Evolutionary conservation across 2,329 filamentous ascomycete genomes (phyloP), one percentile per base, ranked within the genome.

Genomic region (Talaromyces amestolkiae): DNA sequence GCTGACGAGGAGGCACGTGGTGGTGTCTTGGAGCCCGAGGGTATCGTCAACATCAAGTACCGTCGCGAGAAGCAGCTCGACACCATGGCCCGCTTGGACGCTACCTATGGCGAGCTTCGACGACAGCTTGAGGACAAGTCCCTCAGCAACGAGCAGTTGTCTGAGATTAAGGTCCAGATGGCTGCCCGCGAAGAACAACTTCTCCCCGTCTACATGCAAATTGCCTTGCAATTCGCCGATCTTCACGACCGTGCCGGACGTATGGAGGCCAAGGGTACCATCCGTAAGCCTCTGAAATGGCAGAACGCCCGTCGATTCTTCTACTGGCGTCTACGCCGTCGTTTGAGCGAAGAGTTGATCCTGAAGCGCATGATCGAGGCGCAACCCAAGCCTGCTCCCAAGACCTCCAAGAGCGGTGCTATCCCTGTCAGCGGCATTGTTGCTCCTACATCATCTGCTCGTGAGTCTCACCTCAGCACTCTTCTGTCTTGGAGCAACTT

Each of bases 11-110:
- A 99, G 70, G 85, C 95, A 65, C 95, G 95, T 68, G 95, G 94
- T 82, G 95, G 95, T 89, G 93, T 99, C 58, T 87, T 99, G 69
- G 95, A 99, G 80, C 95, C 95, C 8, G 95, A 99, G 79, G 95
- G 95, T 83, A 98, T 98, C 76, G 89, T 99, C 65, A 93, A 93
- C 79, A 98, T 99, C 87, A 99, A 98, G 83, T 99, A 93, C 86
- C 91, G 92, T 77, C 94, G 92, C 79, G 94, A 99, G 74, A 96
- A 94, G 84, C 95, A 98, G 82, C 89, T 99, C 24, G 91, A 96
- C 77, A 97, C 94, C 66, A 99, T 99, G 95, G 90, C 93, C 49
- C 93, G 95, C 71, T 86, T 97, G 70, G 95, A 99, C 76, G 84
- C 90, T 1, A 86, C 85, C 53, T 99, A 99, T 73, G 90, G 87